phyloP scores from a whole-genome alignment of 306 rosid genomes.

The Cicer pinnatifidum region DNA sequence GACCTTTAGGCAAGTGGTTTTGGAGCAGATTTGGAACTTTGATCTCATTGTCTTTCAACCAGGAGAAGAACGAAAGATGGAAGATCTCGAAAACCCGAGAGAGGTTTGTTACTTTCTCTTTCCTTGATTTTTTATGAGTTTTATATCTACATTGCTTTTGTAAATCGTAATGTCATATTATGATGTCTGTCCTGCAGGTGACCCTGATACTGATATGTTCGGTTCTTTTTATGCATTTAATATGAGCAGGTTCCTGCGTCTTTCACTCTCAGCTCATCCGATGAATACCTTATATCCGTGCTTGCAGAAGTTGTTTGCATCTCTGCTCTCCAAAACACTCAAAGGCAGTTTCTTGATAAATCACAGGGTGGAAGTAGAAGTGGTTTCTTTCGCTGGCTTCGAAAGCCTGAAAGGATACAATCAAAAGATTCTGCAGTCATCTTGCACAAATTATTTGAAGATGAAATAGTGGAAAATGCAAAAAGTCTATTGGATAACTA shows the following conservation, averaged over 20 bases:
- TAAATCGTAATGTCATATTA: constrained; percentile 66
- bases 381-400: constrained; percentile 67
- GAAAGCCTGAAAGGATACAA: constrained; percentile 55
- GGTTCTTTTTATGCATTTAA: constrained; percentile 90
- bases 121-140: constrained; percentile 18
- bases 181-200: constrained; percentile 85
- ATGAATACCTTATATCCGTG: constrained; percentile 63
- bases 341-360: constrained; percentile 64
- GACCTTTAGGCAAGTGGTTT: constrained; percentile 95
- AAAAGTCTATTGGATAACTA: constrained; percentile 66
- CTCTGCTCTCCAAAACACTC: constrained; percentile 74
- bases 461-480: constrained; percentile 81
- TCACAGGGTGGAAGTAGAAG: constrained; percentile 49
- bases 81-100: constrained; percentile 83
- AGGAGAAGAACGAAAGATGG: constrained; percentile 78
- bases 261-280: constrained; percentile 69
- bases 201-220: constrained; percentile 84
- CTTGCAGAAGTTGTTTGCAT: constrained; percentile 83
- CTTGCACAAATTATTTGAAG: constrained; percentile 69
- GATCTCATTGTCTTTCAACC: constrained; percentile 70
- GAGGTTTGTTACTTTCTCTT: constrained; percentile 61
- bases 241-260: constrained; percentile 87
- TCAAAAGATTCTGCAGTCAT: constrained; percentile 73
- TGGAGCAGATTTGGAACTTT: constrained; percentile 77
- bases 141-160: constrained; percentile 38